Percentiles rank a stretch among this genome's conserved stretches.
phyloP scores from a whole-genome alignment of 2,329 filamentous ascomycete species.

The Trichoderma atroviride region DNA sequence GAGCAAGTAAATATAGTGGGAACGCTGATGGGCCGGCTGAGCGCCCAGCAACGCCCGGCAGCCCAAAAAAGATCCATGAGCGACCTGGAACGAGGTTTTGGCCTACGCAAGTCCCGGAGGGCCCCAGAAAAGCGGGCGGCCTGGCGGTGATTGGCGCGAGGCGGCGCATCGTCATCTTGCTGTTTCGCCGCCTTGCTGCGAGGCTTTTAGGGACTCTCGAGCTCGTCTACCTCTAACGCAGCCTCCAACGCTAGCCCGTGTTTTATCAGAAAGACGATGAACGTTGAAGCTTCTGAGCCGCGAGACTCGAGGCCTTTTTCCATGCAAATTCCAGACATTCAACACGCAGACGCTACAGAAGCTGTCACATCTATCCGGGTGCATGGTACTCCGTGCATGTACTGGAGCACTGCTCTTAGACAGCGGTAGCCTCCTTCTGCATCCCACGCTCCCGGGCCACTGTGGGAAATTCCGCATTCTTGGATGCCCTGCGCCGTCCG shows the following conservation, averaged over 20 bases:
- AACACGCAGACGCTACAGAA: not conserved
- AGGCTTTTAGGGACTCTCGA: slow-evolving; percentile 7
- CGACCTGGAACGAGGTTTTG: slow-evolving; percentile 10
- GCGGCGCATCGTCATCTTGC: slow-evolving; percentile 35
- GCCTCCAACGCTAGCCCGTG: slow-evolving; percentile 5
- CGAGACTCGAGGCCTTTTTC: not conserved
- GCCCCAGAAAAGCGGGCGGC: slow-evolving; percentile 36
- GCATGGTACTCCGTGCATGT: not conserved
- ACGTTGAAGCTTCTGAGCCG: not conserved
- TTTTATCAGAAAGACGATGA: not conserved
- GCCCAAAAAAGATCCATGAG: not conserved
- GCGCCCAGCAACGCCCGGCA: slow-evolving; percentile 21
- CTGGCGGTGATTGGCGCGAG: slow-evolving; percentile 34
- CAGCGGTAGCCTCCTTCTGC: not conserved
- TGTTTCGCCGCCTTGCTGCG: slow-evolving; percentile 8
- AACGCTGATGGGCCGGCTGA: slow-evolving; percentile 16
- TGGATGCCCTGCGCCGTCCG: not conserved
- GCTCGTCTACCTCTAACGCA: slow-evolving; percentile 17
- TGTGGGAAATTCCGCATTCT: not conserved
- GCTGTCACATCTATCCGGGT: not conserved
- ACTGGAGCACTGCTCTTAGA: not conserved
- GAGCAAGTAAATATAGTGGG: slow-evolving; percentile 27
- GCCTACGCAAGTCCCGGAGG: slow-evolving; percentile 29
- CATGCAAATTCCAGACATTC: not conserved
- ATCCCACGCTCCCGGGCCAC: not conserved